Base-by-base conservation (phyloP, 2,329 filamentous ascomycete genomes). In the Fusarium oligoseptatum region DNA sequence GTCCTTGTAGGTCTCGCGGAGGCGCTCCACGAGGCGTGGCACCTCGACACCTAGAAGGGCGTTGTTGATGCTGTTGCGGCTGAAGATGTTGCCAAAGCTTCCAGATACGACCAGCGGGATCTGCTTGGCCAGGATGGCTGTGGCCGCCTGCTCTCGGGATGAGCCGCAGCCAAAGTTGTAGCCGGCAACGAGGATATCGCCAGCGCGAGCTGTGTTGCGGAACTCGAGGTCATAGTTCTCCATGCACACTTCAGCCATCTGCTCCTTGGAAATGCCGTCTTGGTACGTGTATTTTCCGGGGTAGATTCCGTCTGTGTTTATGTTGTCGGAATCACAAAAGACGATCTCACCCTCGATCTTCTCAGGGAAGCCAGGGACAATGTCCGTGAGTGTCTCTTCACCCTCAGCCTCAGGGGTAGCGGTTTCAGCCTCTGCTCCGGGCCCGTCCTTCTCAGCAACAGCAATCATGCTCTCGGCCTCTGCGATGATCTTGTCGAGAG, bases 231-330 rank as follows among this genome's bases (percentile, higher is more conserved):
- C 96, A 84, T 98, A 98, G 87, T 98, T 98, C 81, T 93, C 89
- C 95, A 98, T 98, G 83, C 93, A 95, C 1, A 95, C 95, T 75
- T 93, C 87, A 0, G 95, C 94, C 96, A 98, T 98, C 66, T 91
- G 91, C 71, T 94, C 92, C 1, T 84, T 86, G 0, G 93, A 85
- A 1, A 98, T 88, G 78, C 94, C 89, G 80, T 98, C 95, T 81
- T 97, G 94, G 83, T 98, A 98, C 0, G 95, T 98, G 82, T 94
- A 95, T 81, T 95, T 95, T 6, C 94, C 79, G 75, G 95, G 93
- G 82, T 98, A 98, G 81, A 98, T 98, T 64, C 90, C 92, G 80
- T 98, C 96, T 0, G 96, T 98, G 84, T 97, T 94, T 81, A 98
- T 91, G 84, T 76, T 77, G 4, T 76, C 71, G 6, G 14, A 41